Conservation (phyloP, 2,329 filamentous ascomycete species). For the Cladosporium phlei region DNA sequence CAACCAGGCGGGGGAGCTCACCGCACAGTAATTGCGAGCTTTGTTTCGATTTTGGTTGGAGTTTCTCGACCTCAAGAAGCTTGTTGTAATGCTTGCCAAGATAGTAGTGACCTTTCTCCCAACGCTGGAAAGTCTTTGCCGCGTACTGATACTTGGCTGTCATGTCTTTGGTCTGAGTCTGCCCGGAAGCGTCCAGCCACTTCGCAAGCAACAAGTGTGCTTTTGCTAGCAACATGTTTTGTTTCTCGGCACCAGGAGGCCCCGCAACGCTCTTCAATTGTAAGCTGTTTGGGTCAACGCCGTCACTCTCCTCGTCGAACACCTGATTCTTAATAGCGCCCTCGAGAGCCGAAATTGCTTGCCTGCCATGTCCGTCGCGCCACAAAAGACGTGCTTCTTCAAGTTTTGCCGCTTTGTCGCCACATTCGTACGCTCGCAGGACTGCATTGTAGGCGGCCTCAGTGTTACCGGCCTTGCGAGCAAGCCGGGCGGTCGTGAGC, state of each 20-base stretch:
- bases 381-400: slow-evolving; percentile 91
- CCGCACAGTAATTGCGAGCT: slow-evolving; percentile 57
- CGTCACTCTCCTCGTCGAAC: slow-evolving; percentile 46
- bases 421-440: slow-evolving; percentile 76
- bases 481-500: slow-evolving; percentile 78
- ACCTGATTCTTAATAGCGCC: slow-evolving; percentile 76
- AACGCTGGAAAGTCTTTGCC: slow-evolving; percentile 62
- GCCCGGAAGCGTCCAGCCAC: slow-evolving; percentile 93
- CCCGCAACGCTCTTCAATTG: neutral
- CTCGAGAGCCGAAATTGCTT: slow-evolving; percentile 87
- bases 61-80: slow-evolving; percentile 81
- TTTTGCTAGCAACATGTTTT: slow-evolving; percentile 64
- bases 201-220: slow-evolving; percentile 88
- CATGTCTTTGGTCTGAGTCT: slow-evolving; percentile 77
- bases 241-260: slow-evolving; percentile 35
- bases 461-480: slow-evolving; percentile 76
- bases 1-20: slow-evolving; percentile 79
- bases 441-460: slow-evolving; percentile 92
- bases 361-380: slow-evolving; percentile 88
- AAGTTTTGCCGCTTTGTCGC: slow-evolving; percentile 82
- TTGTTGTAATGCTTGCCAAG: slow-evolving; percentile 97
- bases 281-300: neutral
- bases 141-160: slow-evolving; percentile 79
- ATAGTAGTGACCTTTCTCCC: slow-evolving; percentile 98
- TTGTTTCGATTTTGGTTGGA: slow-evolving; percentile 70